Percentiles rank a stretch among this genome's conserved stretches.
Conservation (phyloP, 2,329 filamentous ascomycete genomes). For the Ceratocystiopsis sp. region DNA sequence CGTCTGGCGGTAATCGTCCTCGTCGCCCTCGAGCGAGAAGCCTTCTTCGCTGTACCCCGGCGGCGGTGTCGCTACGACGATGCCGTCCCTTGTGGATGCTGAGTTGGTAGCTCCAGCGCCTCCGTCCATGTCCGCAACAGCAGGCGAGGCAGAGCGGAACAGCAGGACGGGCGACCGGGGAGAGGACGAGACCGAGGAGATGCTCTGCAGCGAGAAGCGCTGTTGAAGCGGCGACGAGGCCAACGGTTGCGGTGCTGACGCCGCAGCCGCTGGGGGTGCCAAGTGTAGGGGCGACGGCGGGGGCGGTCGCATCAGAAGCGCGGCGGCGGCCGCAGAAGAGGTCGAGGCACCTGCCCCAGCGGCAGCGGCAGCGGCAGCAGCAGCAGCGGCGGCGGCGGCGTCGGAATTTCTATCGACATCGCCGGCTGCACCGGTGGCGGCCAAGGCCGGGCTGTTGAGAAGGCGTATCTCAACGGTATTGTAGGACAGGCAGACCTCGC, state of each 20-base stretch:
- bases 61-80: conserved; percentile 5
- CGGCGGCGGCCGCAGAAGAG: neutral
- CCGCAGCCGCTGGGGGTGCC: neutral
- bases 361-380: neutral
- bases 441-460: conserved; percentile 28
- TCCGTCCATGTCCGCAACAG: conserved; percentile 1
- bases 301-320: neutral
- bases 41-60: conserved; percentile 7
- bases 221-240: neutral
- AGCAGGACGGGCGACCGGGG: conserved; percentile 11
- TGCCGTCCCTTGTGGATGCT: conserved; percentile 1
- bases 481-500: conserved; percentile 53
- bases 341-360: neutral
- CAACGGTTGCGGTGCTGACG: neutral
- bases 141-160: conserved; percentile 25
- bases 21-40: conserved; percentile 19
- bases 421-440: too few relatives aligned
- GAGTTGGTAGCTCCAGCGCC: too few relatives aligned
- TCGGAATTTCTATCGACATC: conserved; percentile 8
- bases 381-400: neutral
- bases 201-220: too few relatives aligned
- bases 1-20: conserved; percentile 17
- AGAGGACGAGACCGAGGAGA: neutral
- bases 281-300: neutral
- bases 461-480: conserved; percentile 48